Evolutionary conservation across 1,284 basidiomycete genomes (phyloP).

Genomic region (Tilletiopsis washingtonensis): DNA sequence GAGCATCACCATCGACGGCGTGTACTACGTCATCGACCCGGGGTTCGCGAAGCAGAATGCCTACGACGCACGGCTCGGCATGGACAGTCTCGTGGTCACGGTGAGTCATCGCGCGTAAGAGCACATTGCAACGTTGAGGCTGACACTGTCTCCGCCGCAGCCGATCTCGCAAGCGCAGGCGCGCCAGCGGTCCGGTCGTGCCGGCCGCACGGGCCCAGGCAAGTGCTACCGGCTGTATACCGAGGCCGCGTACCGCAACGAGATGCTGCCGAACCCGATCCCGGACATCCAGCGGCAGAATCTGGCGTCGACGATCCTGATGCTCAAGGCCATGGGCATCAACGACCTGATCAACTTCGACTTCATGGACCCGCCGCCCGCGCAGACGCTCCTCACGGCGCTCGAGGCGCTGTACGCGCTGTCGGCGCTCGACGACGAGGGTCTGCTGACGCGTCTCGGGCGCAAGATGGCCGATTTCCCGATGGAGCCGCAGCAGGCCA

Average conservation of each 20-base stretch:
- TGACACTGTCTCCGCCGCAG: not conserved
- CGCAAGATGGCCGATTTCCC: constrained; percentile 99
- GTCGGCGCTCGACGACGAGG: constrained; percentile 93
- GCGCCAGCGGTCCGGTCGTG: constrained; percentile 85
- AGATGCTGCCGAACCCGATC: constrained; percentile 96
- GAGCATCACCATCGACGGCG: constrained; percentile 92
- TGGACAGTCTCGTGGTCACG: constrained; percentile 97
- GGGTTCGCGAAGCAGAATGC: constrained; percentile 99
- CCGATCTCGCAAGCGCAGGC: constrained; percentile 98
- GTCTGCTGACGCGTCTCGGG: constrained; percentile 81
- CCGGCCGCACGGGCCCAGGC: constrained; percentile 93
- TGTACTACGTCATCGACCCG: constrained; percentile 96
- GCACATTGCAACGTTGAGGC: not conserved
- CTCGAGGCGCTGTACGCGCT: constrained; percentile 88
- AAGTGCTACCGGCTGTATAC: constrained; percentile 98
- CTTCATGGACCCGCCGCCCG: constrained; percentile 98
- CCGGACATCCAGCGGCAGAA: constrained; percentile 97
- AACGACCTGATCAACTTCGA: constrained; percentile 97
- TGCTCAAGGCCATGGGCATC: constrained; percentile 97
- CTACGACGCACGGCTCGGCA: constrained; percentile 91
- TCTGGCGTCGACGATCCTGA: constrained; percentile 81
- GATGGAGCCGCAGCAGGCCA: constrained; percentile 84
- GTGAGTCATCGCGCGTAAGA: not conserved
- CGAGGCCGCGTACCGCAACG: constrained; percentile 93
- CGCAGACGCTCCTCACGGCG: constrained; percentile 88